Evolutionary conservation across 1,139 yeast genomes (phyloP).

Genomic region (Saccharomyces hybrid): DNA sequence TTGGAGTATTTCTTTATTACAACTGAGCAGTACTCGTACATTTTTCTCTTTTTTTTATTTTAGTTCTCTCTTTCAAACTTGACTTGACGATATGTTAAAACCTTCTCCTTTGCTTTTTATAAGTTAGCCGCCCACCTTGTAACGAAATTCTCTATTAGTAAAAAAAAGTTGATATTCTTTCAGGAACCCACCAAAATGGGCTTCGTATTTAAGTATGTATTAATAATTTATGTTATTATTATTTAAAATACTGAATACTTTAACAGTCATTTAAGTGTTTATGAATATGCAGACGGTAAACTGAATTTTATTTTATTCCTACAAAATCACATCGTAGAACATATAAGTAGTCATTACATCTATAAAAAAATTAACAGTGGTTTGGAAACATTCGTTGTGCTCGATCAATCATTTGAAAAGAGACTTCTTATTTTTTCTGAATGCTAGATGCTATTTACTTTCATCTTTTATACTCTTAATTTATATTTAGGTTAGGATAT

Average conservation of each 20-base stretch:
- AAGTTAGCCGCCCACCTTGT: not conserved
- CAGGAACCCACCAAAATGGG: not conserved
- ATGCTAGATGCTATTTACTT: too few relatives aligned
- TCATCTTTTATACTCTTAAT: not conserved
- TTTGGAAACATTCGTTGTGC: too few relatives aligned
- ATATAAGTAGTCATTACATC: too few relatives aligned
- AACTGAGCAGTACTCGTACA: slow-evolving; percentile 3
- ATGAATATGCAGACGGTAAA: not conserved
- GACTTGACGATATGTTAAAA: not conserved
- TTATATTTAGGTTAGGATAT: not conserved
- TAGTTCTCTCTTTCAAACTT: not conserved
- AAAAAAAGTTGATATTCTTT: not conserved
- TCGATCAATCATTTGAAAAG: too few relatives aligned
- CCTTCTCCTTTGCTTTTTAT: not conserved
- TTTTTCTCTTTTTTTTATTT: not conserved
- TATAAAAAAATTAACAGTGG: too few relatives aligned
- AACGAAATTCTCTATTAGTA: not conserved
- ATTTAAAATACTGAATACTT: too few relatives aligned
- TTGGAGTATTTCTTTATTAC: slow-evolving; percentile 12
- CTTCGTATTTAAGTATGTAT: not conserved
- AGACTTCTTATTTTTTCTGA: too few relatives aligned
- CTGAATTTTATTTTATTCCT: not conserved
- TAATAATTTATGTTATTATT: not conserved
- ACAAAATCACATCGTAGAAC: too few relatives aligned
- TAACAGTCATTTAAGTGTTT: not conserved